A percentile compares a stretch with the other conserved stretches of the same genome.
Evolutionary conservation across 1,284 basidiomycete genomes (phyloP).

Genomic region (Boletellus deceptivus): DNA sequence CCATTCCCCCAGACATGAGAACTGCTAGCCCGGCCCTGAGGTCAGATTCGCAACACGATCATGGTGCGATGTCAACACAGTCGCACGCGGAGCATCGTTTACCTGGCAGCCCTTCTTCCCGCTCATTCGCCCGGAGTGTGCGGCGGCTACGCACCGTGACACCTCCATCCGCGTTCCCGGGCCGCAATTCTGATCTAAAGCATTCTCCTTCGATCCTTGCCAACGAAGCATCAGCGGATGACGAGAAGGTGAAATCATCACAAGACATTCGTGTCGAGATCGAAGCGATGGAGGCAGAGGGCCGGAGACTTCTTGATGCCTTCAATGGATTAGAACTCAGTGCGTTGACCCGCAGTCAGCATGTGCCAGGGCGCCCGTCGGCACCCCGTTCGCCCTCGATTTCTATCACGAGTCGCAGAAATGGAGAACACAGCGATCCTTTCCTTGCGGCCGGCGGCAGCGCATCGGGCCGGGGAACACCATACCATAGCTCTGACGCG

Average conservation of each 20-base stretch:
- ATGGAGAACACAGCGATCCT: conserved; percentile 27
- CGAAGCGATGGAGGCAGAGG: conserved; percentile 63
- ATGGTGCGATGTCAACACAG: conserved; percentile 8
- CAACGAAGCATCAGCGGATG: conserved; percentile 41
- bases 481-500: conserved; percentile 29
- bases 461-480: conserved; percentile 31
- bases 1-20: conserved; percentile 21
- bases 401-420: conserved; percentile 27
- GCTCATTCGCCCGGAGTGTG: conserved; percentile 22
- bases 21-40: conserved; percentile 8
- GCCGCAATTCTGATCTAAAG: conserved; percentile 24
- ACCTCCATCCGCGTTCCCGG: conserved; percentile 32
- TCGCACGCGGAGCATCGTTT: conserved; percentile 17
- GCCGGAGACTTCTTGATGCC: conserved; percentile 64
- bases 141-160: conserved; percentile 26
- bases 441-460: conserved; percentile 25
- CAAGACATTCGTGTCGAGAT: conserved; percentile 66
- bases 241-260: conserved; percentile 54
- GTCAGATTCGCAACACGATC: conserved; percentile 13
- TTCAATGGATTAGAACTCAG: conserved; percentile 74
- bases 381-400: conserved; percentile 32
- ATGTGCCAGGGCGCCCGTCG: conserved; percentile 31
- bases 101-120: conserved; percentile 23
- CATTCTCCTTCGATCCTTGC: conserved; percentile 36
- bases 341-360: conserved; percentile 53